These are phyloP conservation scores for Conringia planisiliqua DNA, from an alignment of 345 rosid genomes.

Conservation along the genomic window DNA sequence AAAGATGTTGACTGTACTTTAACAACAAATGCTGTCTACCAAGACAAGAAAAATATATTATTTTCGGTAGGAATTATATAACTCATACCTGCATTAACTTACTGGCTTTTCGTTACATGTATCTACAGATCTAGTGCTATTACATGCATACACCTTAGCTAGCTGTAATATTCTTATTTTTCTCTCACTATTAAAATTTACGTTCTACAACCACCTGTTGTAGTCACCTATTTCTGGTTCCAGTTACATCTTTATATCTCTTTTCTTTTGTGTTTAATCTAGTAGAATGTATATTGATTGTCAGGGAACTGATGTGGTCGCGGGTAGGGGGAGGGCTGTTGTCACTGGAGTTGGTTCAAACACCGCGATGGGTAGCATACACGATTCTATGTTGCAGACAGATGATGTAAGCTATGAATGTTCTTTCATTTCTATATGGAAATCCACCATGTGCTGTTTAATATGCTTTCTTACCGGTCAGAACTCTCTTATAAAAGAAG, in stretches of 20 bases:
- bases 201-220: background rate
- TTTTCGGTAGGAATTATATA: constrained; percentile 66
- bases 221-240: background rate
- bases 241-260: background rate
- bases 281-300: constrained; percentile 32
- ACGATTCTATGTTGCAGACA: constrained; percentile 89
- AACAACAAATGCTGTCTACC: constrained; percentile 93
- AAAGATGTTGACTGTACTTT: constrained; percentile 67
- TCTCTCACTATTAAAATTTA: constrained; percentile 4
- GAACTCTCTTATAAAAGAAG: background rate
- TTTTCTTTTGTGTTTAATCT: background rate
- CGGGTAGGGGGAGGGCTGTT: constrained; percentile 94
- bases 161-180: background rate
- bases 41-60: constrained; percentile 96
- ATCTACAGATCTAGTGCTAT: background rate
- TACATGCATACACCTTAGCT: background rate
- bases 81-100: constrained; percentile 24
- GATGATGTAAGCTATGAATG: constrained; percentile 64
- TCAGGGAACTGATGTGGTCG: constrained; percentile 95
- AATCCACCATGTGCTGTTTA: background rate
- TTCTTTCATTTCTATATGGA: constrained; percentile 7
- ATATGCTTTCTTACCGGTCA: background rate
- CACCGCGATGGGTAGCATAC: constrained; percentile 99
- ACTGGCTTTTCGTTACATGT: background rate
- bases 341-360: constrained; percentile 93